Base-by-base conservation (phyloP, 345 rosid species). In the Syzygium aromaticum region DNA sequence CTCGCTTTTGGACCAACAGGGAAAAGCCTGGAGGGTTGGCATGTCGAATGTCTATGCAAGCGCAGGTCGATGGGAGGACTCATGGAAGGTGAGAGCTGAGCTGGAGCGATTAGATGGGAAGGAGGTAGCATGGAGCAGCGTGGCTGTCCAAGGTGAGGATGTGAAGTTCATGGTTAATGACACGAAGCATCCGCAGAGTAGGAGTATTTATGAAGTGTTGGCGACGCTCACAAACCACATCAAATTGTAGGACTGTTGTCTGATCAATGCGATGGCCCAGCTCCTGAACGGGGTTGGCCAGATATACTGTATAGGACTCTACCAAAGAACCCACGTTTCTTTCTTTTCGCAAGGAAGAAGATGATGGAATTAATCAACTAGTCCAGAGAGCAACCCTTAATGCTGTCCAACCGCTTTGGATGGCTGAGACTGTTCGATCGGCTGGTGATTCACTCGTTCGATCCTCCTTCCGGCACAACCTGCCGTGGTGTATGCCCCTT, bases 41-140 rank as follows among this genome's bases (percentile, higher is more conserved):
- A n/a, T 90, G 61, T 89, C 92, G 2, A 92, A 89, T 82, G 86
- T 86, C 11, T 90, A 92, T 52, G 93, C 92, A 1, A 19, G 84
- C 17, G 84, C 12, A n/a, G 90, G 91, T 17, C 86, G 67, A 67
- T 92, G 92, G 92, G 90, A 91, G 10, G 78, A 91, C 4, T 90
- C 64, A 1, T 90, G 90, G 1, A 88, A 88, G 84, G 84, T 88
- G 19, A 87, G 94, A 77, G 52, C 84, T 17, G 86, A 86, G 49
- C 43, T 89, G 49, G 90, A 52, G 57, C 80, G 85, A 51, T 73
- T 77, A 27, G 73, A 84, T 19, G 88, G 90, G 38, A 89, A 89
- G 83, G 92, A 92, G 52, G 88, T 67, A 22, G 92, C 90, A 8
- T 89, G 92, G 92, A 92, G 93, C n/a, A 64, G 57, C 11, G 91